A percentile compares a stretch with the other conserved stretches of the same genome.
Evolutionary conservation across 2,329 filamentous ascomycete genomes (phyloP).

Genomic region (Xylariaceae sp.): DNA sequence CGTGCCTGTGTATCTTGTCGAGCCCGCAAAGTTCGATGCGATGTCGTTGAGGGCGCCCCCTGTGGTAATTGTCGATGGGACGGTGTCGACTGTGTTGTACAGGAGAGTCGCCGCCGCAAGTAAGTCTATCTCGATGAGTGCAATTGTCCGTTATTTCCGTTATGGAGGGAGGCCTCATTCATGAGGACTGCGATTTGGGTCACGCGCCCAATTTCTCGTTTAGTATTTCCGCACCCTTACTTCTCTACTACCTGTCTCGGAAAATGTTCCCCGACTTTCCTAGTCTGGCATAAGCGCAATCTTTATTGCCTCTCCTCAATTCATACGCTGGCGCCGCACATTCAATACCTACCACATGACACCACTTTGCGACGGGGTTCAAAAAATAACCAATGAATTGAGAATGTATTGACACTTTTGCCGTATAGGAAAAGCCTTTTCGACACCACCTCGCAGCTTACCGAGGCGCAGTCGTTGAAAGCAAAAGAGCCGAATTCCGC

Average conservation of each 20-base stretch:
- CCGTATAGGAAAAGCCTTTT: conserved; percentile 31
- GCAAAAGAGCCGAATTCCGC: conserved; percentile 34
- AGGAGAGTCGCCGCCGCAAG: conserved; percentile 81
- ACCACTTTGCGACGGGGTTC: background rate
- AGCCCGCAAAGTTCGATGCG: conserved; percentile 85
- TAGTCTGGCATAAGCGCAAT: background rate
- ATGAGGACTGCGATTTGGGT: conserved; percentile 6
- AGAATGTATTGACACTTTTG: conserved; percentile 24
- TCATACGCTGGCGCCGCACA: background rate
- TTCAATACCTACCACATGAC: background rate
- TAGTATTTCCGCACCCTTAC: background rate
- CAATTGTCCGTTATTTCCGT: background rate
- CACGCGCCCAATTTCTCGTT: conserved; percentile 16
- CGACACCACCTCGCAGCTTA: conserved; percentile 28
- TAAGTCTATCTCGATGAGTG: conserved; percentile 43
- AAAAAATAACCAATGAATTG: background rate
- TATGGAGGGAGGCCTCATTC: background rate
- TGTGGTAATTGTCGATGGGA: conserved; percentile 84
- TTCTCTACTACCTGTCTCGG: conserved; percentile 1
- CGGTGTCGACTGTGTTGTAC: conserved; percentile 69
- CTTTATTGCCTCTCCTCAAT: background rate
- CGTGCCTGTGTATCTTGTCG: conserved; percentile 80
- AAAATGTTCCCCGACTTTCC: conserved; percentile 17
- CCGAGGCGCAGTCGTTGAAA: conserved; percentile 39
- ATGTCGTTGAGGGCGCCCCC: conserved; percentile 82